These are phyloP conservation scores for Leptomonas pyrrhocoris DNA, from an alignment of 208 protist genomes.

Conservation along the genomic window DNA sequence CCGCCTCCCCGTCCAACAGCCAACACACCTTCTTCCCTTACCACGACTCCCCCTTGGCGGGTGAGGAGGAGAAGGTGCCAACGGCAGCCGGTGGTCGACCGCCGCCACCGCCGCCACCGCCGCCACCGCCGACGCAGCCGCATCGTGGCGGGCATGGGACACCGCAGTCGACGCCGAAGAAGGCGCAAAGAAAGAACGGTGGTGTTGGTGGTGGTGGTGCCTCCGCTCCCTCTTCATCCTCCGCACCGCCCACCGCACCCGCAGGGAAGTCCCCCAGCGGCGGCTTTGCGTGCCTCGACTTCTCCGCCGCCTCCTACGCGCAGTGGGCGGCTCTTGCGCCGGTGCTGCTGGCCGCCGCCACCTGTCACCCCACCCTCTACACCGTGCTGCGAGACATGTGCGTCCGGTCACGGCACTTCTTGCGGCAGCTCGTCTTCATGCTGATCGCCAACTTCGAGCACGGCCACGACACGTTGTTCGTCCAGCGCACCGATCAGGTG, in stretches of 20 bases:
- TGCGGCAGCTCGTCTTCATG: conserved; percentile 76
- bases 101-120: neutral
- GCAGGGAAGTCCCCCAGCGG: neutral
- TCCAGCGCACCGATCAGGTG: conserved; percentile 18
- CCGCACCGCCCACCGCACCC: neutral
- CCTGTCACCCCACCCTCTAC: conserved; percentile 46
- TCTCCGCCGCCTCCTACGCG: conserved; percentile 52
- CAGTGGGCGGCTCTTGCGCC: conserved; percentile 70
- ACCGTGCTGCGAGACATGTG: conserved; percentile 73
- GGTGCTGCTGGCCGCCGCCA: conserved; percentile 54
- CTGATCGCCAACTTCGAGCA: conserved; percentile 73
- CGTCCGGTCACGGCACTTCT: conserved; percentile 51
- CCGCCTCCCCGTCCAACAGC: conserved; percentile 6
- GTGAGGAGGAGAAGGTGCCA: neutral
- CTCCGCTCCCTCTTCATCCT: too few relatives aligned
- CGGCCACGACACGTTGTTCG: conserved; percentile 34
- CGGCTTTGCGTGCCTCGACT: conserved; percentile 67
- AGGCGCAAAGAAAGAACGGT: too few relatives aligned
- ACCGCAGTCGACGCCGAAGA: too few relatives aligned
- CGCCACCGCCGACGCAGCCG: neutral
- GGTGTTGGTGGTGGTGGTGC: too few relatives aligned
- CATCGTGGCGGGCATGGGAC: too few relatives aligned
- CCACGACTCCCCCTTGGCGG: neutral
- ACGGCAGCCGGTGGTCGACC: neutral
- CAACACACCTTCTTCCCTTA: conserved; percentile 4